phyloP scores from a whole-genome alignment of 768 basidiomycete genomes.

The Strobilomyces confusus region DNA sequence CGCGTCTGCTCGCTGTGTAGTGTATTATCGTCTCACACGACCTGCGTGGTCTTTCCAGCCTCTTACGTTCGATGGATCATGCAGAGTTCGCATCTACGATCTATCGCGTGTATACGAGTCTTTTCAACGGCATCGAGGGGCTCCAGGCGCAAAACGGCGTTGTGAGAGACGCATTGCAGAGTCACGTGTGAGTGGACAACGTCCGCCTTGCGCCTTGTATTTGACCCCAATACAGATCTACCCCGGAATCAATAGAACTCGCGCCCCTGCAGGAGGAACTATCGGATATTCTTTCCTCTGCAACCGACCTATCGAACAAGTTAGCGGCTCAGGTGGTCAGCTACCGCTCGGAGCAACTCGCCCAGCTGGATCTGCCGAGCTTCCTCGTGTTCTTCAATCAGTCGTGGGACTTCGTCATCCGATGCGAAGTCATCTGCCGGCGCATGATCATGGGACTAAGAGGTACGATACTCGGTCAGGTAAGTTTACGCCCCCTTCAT shows the following conservation, averaged over 20 bases:
- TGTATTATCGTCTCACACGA: conserved; percentile 2
- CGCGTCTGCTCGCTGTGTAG: not conserved
- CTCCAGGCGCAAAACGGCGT: conserved; percentile 57
- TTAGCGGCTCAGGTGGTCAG: conserved; percentile 76
- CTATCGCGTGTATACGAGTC: conserved; percentile 53
- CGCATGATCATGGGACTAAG: conserved; percentile 92
- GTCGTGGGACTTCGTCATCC: conserved; percentile 87
- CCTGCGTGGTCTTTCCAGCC: conserved; percentile 41
- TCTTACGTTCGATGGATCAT: conserved; percentile 66
- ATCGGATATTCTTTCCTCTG: conserved; percentile 69
- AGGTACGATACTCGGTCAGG: conserved; percentile 82
- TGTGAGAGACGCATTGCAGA: conserved; percentile 56
- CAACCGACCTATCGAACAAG: conserved; percentile 82
- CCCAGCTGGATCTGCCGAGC: conserved; percentile 61
- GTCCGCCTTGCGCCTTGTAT: not conserved
- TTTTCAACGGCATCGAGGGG: conserved; percentile 65
- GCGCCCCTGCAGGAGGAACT: conserved; percentile 60
- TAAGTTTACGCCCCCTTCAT: conserved; percentile 28
- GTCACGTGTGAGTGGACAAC: conserved; percentile 35
- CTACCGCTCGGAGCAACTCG: conserved; percentile 75
- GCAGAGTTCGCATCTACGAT: conserved; percentile 62
- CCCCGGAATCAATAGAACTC: conserved; percentile 38
- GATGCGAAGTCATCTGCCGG: conserved; percentile 79
- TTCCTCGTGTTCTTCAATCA: conserved; percentile 82
- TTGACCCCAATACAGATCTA: conserved; percentile 30